A percentile compares a stretch with the other conserved stretches of the same genome.
Evolutionary conservation across 371 early-diverging fungal genomes (phyloP).

Genomic region (Chytridiales sp.): DNA sequence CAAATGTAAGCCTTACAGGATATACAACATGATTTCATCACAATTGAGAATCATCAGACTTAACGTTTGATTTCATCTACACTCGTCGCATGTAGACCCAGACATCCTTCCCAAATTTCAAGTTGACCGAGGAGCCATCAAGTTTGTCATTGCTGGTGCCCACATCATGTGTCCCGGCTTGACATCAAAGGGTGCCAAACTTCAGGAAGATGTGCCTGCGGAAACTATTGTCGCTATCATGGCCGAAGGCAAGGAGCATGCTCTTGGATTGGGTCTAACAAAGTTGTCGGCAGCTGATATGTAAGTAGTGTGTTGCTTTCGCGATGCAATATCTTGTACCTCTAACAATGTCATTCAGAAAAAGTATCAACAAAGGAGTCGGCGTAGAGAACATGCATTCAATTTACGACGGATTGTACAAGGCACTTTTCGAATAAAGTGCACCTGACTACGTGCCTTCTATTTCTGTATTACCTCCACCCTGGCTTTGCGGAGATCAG

Average conservation of each 20-base stretch:
- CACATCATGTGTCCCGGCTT: conserved; percentile 98
- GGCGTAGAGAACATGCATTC: conserved; percentile 89
- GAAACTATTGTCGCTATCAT: conserved; percentile 82
- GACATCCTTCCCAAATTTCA: conserved; percentile 87
- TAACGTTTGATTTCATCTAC: too few species aligned
- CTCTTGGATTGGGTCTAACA: conserved; percentile 83
- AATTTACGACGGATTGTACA: conserved; percentile 85
- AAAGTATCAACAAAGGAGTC: conserved; percentile 84
- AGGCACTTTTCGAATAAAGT: too few species aligned
- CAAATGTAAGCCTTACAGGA: conserved; percentile 75
- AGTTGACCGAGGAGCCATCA: conserved; percentile 97
- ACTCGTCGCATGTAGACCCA: conserved; percentile 63
- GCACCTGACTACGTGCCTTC: too few species aligned
- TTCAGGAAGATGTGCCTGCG: conserved; percentile 67
- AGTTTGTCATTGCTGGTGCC: conserved; percentile 94
- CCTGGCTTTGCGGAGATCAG: conserved; percentile 54
- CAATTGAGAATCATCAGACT: too few species aligned
- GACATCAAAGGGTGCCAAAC: conserved; percentile 86
- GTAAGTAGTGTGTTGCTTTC: conserved; percentile 48
- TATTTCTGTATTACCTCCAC: conserved; percentile 61
- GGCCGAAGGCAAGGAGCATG: conserved; percentile 96
- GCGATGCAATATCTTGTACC: not conserved
- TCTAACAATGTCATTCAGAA: conserved; percentile 59
- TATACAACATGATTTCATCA: conserved; percentile 2
- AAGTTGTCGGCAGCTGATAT: conserved; percentile 92